Conservation (phyloP, 2,329 filamentous ascomycete genomes). For the Aspergillus sp. region DNA sequence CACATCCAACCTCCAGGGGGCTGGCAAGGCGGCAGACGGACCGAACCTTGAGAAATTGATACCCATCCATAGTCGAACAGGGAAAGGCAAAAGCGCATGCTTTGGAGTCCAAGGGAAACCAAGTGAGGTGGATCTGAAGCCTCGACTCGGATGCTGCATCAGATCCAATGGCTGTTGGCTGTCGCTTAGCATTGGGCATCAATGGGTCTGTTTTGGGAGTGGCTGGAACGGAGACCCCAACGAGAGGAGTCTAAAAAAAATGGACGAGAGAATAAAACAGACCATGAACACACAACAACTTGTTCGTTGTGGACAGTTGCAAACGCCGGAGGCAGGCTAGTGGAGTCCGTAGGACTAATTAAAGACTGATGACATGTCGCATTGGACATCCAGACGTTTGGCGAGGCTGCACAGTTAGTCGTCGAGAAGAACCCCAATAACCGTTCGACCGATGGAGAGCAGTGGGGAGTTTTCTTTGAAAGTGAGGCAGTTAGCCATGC, state of each 20-base stretch:
- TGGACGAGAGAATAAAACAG: constrained; percentile 10
- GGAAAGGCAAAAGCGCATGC: constrained; percentile 11
- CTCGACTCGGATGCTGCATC: constrained; percentile 5
- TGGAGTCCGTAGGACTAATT: constrained; percentile 19
- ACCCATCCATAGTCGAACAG: constrained; percentile 16
- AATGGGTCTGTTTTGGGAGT: constrained; percentile 17
- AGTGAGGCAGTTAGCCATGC: constrained; percentile 24
- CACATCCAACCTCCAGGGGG: constrained; percentile 18
- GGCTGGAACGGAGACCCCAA: constrained; percentile 9
- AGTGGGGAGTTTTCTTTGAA: constrained; percentile 18
- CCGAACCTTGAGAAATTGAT: constrained; percentile 24
- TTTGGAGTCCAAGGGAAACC: constrained; percentile 11
- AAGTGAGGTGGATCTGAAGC: constrained; percentile 9
- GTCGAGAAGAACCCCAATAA: constrained; percentile 16
- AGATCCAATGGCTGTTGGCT: constrained; percentile 10
- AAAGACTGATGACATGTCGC: constrained; percentile 25
- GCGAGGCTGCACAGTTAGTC: constrained; percentile 16
- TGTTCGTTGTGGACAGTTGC: neutral
- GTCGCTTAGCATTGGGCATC: constrained; percentile 22
- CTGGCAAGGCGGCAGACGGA: constrained; percentile 21
- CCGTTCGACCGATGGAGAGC: constrained; percentile 11
- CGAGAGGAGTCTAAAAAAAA: constrained; percentile 4
- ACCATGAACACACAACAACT: constrained; percentile 9
- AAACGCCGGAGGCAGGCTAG: constrained; percentile 10
- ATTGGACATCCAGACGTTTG: constrained; percentile 18